Evolutionary conservation across 2,329 filamentous ascomycete species (phyloP).

Genomic region (Exophiala spinifera): DNA sequence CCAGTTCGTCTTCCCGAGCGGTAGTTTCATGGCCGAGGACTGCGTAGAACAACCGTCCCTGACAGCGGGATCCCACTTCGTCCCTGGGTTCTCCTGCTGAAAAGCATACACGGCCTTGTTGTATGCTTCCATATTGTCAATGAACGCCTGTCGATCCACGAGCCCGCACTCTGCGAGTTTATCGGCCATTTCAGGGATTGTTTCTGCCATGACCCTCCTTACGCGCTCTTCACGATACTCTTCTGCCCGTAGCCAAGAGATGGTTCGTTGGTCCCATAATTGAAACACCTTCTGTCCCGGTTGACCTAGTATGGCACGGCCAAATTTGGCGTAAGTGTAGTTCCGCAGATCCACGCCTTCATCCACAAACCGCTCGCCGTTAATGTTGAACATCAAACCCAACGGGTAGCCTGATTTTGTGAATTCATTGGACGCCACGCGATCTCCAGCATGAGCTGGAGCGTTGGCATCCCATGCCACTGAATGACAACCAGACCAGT

Average conservation of each 20-base stretch:
- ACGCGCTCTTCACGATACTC: slow-evolving; percentile 62
- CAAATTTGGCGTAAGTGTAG: slow-evolving; percentile 66
- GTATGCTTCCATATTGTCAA: slow-evolving; percentile 54
- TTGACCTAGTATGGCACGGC: slow-evolving; percentile 59
- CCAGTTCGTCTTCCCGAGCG: slow-evolving; percentile 64
- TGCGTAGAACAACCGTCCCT: slow-evolving; percentile 63
- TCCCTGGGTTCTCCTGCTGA: slow-evolving; percentile 44
- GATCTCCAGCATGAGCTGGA: slow-evolving; percentile 53
- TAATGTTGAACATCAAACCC: slow-evolving; percentile 61
- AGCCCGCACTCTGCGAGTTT: slow-evolving; percentile 50
- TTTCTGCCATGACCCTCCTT: slow-evolving; percentile 49
- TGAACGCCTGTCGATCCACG: slow-evolving; percentile 44
- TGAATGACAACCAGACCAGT: slow-evolving; percentile 65
- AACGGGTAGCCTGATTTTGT: slow-evolving; percentile 68
- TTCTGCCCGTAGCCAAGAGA: slow-evolving; percentile 55
- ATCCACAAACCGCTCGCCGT: slow-evolving; percentile 62
- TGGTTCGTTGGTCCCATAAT: slow-evolving; percentile 57
- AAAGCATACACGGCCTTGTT: slow-evolving; percentile 56
- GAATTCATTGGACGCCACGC: slow-evolving; percentile 61
- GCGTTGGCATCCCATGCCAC: slow-evolving; percentile 65
- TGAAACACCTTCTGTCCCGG: slow-evolving; percentile 60
- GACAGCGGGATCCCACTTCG: slow-evolving; percentile 57
- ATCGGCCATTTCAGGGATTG: slow-evolving; percentile 56
- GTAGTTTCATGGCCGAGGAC: slow-evolving; percentile 44
- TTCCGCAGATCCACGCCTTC: slow-evolving; percentile 65